Conservation (phyloP, 345 rosid genomes). For the Fremontodendron californicum region DNA sequence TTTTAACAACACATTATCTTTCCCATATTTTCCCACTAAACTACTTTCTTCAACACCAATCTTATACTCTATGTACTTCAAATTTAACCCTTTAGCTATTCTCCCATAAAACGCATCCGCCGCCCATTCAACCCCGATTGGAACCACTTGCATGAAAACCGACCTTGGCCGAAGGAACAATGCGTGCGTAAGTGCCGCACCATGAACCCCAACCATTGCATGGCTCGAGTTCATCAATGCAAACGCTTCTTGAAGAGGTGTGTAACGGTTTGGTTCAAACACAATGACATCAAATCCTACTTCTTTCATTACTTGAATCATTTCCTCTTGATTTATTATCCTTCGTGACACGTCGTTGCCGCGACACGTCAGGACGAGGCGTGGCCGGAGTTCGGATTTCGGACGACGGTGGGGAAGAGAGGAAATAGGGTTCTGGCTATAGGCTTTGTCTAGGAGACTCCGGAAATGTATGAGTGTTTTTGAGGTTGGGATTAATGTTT, state of each 20-base stretch:
- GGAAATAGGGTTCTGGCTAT: not conserved
- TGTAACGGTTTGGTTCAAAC: conserved; percentile 28
- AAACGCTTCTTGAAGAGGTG: conserved; percentile 33
- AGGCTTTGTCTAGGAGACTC: conserved; percentile 34
- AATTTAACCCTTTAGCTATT: conserved; percentile 36
- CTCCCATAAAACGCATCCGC: conserved; percentile 37
- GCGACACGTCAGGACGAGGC: conserved; percentile 31
- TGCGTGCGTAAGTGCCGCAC: conserved; percentile 54
- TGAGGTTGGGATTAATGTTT: conserved; percentile 9
- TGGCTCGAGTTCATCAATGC: conserved; percentile 47
- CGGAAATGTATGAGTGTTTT: conserved; percentile 40
- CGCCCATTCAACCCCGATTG: conserved; percentile 43
- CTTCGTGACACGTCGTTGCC: conserved; percentile 26
- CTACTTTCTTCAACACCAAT: conserved; percentile 44
- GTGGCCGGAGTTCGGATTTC: conserved; percentile 12
- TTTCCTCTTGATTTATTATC: conserved; percentile 32
- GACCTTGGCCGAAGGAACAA: conserved; percentile 51
- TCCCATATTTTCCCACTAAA: conserved; percentile 41
- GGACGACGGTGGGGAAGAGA: not conserved
- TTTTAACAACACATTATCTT: not conserved
- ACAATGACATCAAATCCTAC: conserved; percentile 46
- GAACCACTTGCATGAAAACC: conserved; percentile 51
- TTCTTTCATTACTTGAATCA: conserved; percentile 24
- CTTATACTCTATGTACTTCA: conserved; percentile 43
- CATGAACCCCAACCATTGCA: conserved; percentile 56